A percentile compares a stretch with the other conserved stretches of the same genome.
phyloP scores from a whole-genome alignment of 2,329 filamentous ascomycete species.

The Shiraia bambusicola region DNA sequence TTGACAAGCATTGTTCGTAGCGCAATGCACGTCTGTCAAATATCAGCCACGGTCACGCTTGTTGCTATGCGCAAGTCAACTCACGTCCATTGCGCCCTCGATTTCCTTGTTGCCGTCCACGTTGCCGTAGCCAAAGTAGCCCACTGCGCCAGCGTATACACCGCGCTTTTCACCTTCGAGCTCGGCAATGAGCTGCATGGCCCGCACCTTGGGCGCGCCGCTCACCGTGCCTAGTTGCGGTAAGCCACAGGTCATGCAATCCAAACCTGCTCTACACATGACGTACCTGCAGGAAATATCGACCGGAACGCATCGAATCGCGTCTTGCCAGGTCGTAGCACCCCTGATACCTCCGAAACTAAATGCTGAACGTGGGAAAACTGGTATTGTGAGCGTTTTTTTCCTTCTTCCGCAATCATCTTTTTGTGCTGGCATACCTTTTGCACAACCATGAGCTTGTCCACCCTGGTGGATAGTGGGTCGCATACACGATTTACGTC shows the following conservation, averaged over 20 bases:
- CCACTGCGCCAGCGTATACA: slow-evolving; percentile 92
- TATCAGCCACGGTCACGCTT: slow-evolving; percentile 28
- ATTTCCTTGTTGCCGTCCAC: slow-evolving; percentile 62
- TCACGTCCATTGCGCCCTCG: slow-evolving; percentile 82
- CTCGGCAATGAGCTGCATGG: slow-evolving; percentile 97
- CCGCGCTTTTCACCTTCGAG: slow-evolving; percentile 91
- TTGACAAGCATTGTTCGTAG: slow-evolving; percentile 94
- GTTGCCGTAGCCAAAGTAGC: slow-evolving; percentile 88
- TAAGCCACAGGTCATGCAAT: slow-evolving; percentile 5
- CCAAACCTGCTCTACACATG: slow-evolving; percentile 11
- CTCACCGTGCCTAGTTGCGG: slow-evolving; percentile 66
- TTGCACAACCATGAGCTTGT: slow-evolving; percentile 78
- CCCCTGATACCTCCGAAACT: slow-evolving; percentile 90
- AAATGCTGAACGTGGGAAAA: slow-evolving; percentile 98
- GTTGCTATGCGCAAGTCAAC: too few species aligned
- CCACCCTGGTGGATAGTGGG: slow-evolving; percentile 83
- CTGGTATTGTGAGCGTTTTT: slow-evolving; percentile 39
- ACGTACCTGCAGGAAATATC: slow-evolving; percentile 84
- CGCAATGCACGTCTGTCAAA: slow-evolving; percentile 60
- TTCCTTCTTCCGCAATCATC: slow-evolving; percentile 2
- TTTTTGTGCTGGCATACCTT: slow-evolving; percentile 29
- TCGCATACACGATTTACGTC: slow-evolving; percentile 96
- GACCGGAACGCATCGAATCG: slow-evolving; percentile 94
- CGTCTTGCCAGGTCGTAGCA: slow-evolving; percentile 79
- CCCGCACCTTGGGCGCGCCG: slow-evolving; percentile 90